Conservation (phyloP, 371 early-diverging fungal genomes). For the Mortierella sp. region DNA sequence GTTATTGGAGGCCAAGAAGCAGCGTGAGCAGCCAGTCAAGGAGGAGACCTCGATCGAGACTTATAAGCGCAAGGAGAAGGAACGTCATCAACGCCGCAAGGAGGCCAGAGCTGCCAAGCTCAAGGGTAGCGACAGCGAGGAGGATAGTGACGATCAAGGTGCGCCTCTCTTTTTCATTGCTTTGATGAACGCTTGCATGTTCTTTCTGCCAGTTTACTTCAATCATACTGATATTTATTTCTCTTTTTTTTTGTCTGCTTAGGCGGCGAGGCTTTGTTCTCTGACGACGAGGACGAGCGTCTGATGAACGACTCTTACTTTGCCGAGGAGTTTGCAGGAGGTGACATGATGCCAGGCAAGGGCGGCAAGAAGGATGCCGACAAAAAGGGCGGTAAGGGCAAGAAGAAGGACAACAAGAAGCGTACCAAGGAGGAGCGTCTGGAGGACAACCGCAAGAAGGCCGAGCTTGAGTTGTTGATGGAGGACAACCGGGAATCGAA, state of each 20-base stretch:
- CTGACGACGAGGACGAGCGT: constrained; percentile 70
- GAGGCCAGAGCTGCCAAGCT: constrained; percentile 59
- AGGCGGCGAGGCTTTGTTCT: constrained; percentile 58
- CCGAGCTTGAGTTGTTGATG: constrained; percentile 90
- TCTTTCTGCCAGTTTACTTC: background rate
- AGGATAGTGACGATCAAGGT: constrained; percentile 58
- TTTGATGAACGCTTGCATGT: too few species aligned
- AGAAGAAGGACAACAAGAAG: constrained; percentile 67
- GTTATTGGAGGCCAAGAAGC: constrained; percentile 66
- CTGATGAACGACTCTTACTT: constrained; percentile 80
- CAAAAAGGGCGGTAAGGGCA: constrained; percentile 57
- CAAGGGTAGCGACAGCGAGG: constrained; percentile 51
- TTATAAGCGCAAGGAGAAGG: constrained; percentile 88
- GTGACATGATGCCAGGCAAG: constrained; percentile 60
- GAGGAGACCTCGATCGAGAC: constrained; percentile 89
- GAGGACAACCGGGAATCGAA: constrained; percentile 71
- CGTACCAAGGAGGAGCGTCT: constrained; percentile 71
- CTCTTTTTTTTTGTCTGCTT: background rate
- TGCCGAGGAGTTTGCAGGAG: constrained; percentile 69
- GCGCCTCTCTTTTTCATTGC: background rate
- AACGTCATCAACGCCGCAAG: constrained; percentile 78
- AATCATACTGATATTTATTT: background rate
- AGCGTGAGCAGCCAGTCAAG: constrained; percentile 55
- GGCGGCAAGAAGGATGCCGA: constrained; percentile 52
- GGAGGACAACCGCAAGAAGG: constrained; percentile 71